Percentiles rank a stretch among this genome's conserved stretches.
phyloP scores from a whole-genome alignment of 2,329 filamentous ascomycete species.

The Botryosphaeria dothidea region DNA sequence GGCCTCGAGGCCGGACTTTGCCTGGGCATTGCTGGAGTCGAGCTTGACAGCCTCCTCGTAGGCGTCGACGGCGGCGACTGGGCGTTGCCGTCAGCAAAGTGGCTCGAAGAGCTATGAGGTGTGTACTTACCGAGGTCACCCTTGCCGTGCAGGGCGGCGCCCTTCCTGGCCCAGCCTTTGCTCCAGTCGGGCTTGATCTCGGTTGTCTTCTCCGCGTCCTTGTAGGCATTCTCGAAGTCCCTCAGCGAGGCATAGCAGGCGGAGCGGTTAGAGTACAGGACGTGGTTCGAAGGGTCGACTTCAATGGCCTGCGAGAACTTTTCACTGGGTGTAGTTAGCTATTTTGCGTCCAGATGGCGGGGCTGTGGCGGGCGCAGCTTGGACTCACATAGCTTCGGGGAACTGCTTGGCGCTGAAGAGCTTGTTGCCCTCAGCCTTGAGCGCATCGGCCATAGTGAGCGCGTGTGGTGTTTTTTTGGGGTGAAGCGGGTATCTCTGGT shows the following conservation, averaged over 20 bases:
- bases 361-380: slow-evolving; percentile 21
- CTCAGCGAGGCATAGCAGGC: slow-evolving; percentile 84
- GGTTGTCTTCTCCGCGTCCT: slow-evolving; percentile 90
- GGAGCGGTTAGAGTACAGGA: slow-evolving; percentile 97
- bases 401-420: slow-evolving; percentile 98
- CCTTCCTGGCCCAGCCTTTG: slow-evolving; percentile 94
- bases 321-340: slow-evolving; percentile 57
- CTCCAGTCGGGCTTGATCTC: slow-evolving; percentile 97
- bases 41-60: slow-evolving; percentile 94
- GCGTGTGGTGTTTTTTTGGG: not conserved
- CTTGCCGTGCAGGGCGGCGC: slow-evolving; percentile 82
- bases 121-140: slow-evolving; percentile 68
- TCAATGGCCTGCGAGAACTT: slow-evolving; percentile 95
- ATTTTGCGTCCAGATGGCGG: slow-evolving; percentile 15
- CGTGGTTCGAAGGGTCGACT: slow-evolving; percentile 83
- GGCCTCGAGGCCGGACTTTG: slow-evolving; percentile 82
- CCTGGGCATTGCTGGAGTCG: slow-evolving; percentile 86
- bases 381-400: slow-evolving; percentile 84
- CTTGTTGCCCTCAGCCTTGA: slow-evolving; percentile 98
- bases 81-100: slow-evolving; percentile 21
- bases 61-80: slow-evolving; percentile 78
- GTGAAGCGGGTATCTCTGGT: not conserved
- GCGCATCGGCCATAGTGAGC: slow-evolving; percentile 67
- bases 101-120: no score
- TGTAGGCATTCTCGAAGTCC: slow-evolving; percentile 79